phyloP scores from a whole-genome alignment of 2,329 filamentous ascomycete species.

The Neofusicoccum cordaticola region DNA sequence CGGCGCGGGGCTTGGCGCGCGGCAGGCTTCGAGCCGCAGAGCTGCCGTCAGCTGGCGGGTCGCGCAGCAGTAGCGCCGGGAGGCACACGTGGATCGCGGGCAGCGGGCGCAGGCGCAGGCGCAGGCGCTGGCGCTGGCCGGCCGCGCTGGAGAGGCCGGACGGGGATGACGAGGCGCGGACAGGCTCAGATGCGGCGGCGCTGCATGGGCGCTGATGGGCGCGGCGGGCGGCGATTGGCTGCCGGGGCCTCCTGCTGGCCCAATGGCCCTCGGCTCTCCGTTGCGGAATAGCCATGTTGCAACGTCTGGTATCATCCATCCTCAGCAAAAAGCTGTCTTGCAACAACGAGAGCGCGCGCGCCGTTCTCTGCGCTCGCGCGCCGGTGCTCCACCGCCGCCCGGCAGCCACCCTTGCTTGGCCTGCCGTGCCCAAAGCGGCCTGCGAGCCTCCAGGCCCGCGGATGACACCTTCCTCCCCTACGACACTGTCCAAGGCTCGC shows the following conservation, averaged over 20 bases:
- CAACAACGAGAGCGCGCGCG: background rate
- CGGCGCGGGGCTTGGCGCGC: background rate
- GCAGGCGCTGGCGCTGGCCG: too few species aligned
- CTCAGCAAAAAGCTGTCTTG: constrained; percentile 9
- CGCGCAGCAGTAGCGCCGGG: constrained; percentile 12
- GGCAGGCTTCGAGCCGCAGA: constrained; percentile 13
- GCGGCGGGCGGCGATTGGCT: constrained; percentile 1
- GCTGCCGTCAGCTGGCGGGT: background rate
- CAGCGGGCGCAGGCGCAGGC: background rate
- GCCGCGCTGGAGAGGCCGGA: background rate
- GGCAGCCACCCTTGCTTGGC: constrained; percentile 13
- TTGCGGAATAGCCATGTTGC: constrained; percentile 16
- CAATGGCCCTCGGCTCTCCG: constrained; percentile 8
- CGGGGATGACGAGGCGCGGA: background rate
- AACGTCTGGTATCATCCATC: constrained; percentile 16
- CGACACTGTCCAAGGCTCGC: background rate
- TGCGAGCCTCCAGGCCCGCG: constrained; percentile 23
- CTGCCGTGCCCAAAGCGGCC: background rate
- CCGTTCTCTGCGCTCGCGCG: background rate
- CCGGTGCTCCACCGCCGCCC: constrained; percentile 2
- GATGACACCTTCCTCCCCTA: constrained; percentile 38
- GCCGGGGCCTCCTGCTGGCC: background rate
- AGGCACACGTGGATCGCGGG: constrained; percentile 12
- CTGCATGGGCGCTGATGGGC: background rate
- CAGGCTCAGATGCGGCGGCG: background rate